Evolutionary conservation across 2,329 filamentous ascomycete species (phyloP), one percentile per base, ranked within the genome.

Genomic region (Kalaharituber pfeilii): DNA sequence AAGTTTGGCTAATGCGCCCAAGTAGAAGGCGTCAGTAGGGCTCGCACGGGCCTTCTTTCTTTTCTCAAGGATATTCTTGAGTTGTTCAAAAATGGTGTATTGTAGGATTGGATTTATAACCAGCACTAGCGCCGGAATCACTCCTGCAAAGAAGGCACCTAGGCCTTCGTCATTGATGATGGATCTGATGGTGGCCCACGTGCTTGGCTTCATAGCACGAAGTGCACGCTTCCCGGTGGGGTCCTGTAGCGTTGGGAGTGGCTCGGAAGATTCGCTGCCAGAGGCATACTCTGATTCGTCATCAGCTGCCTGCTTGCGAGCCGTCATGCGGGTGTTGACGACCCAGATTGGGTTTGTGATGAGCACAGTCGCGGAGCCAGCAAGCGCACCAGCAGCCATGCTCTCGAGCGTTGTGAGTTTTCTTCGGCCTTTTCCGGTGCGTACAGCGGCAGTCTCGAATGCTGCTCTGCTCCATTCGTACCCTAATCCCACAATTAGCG

Each of bases 271-370:
- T 13, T 8, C 42, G 49, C 53, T 60, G 50, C 44, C 65, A 64
- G 4, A 68, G 67, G 44, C 70, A 42, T 53, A 68, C 56, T 72
- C 67, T 53, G 72, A 61, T 55, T 70, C 68, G 59, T 71, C 67
- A 52, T 70, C 68, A 2, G 70, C 60, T 59, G 62, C 49, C n/a
- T 78, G 78, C 71, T 84, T 82, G 65, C 86, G 80, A 50, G 91
- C 89, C 22, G 91, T 98, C 83, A 98, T 93, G 66, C 91, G 84
- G 53, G 91, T 98, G 75, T 98, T 98, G 68, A 98, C 75, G 51
- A 98, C 91, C 91, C 91, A 98, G 71, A 98, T 98, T 49, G 91
- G 91, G 73, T 98, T 98, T 57, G 91, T 98, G 65, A 95, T 76
- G 65, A 98, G 75, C 61, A 98, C 91, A 18, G 91, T 98, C 11